These are phyloP conservation scores for Bothriochloa decipiens DNA, from an alignment of 176 grass and related monocot genomes.

Conservation along the genomic window DNA sequence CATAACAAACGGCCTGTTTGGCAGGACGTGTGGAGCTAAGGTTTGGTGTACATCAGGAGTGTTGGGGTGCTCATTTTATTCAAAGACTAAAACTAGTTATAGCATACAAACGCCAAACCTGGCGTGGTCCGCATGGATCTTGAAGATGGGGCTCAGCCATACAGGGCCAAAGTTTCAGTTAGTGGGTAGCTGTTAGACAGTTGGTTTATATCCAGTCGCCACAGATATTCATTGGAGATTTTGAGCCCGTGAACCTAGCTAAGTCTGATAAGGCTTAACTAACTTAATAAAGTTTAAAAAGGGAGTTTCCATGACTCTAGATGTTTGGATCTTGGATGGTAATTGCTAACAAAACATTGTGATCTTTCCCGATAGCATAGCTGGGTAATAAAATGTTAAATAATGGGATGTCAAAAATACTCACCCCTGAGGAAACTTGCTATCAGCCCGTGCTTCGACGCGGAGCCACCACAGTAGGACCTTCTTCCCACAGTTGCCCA, in stretches of 20 bases:
- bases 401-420: conserved; percentile 18
- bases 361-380: neutral
- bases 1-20: neutral
- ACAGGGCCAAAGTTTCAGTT: neutral
- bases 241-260: neutral
- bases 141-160: neutral
- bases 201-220: neutral
- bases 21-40: neutral
- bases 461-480: conserved; percentile 95
- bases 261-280: neutral
- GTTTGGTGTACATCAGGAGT: neutral
- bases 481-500: conserved; percentile 93
- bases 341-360: neutral
- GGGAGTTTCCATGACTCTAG: neutral
- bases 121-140: neutral
- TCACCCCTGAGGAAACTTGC: conserved; percentile 94
- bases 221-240: neutral
- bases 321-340: conserved; percentile 6
- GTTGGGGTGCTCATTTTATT: neutral
- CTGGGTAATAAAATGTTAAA: neutral
- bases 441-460: conserved; percentile 86
- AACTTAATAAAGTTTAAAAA: neutral
- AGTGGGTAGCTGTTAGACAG: neutral
- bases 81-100: neutral
- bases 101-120: neutral